A percentile compares a stretch with the other conserved stretches of the same genome.
Evolutionary conservation across 371 early-diverging fungal genomes (phyloP).

Genomic region (Zancudomyces culisetae): DNA sequence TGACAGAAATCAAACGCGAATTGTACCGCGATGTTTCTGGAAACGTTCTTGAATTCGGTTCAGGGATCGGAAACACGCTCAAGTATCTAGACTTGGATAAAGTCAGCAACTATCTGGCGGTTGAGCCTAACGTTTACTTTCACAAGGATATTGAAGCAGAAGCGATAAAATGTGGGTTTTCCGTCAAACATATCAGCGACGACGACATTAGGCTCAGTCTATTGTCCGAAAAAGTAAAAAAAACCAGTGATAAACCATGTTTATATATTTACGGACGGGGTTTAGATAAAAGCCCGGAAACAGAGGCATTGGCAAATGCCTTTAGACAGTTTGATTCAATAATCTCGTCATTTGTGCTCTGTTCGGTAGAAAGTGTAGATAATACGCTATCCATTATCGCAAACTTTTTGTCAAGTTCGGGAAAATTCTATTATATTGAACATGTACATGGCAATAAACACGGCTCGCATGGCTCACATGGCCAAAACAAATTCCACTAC

Average conservation of each 20-base stretch:
- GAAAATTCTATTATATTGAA: constrained; percentile 18
- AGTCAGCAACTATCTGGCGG: constrained; percentile 4
- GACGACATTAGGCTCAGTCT: constrained; percentile 8
- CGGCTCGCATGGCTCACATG: too few relatives aligned
- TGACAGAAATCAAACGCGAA: background rate
- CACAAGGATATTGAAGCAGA: constrained; percentile 6
- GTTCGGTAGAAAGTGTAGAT: constrained; percentile 13
- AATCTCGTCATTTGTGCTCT: constrained; percentile 15
- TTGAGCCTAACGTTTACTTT: constrained; percentile 14
- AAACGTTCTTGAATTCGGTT: constrained; percentile 15
- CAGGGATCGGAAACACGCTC: constrained; percentile 14
- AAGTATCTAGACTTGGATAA: constrained; percentile 6
- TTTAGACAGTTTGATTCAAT: constrained; percentile 15
- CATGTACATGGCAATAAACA: constrained; percentile 8
- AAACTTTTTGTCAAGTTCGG: constrained; percentile 14
- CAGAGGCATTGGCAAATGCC: constrained; percentile 5
- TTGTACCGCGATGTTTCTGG: constrained; percentile 13
- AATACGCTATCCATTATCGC: constrained; percentile 7
- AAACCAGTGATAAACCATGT: background rate
- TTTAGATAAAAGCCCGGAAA: constrained; percentile 3
- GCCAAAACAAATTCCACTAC: too few relatives aligned
- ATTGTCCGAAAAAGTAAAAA: background rate
- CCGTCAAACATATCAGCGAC: constrained; percentile 3
- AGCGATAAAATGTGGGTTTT: constrained; percentile 9
- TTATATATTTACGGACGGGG: constrained; percentile 13